Evolutionary conservation across 805 yeast genomes (phyloP).

Genomic region (Saturnispora sekii): DNA sequence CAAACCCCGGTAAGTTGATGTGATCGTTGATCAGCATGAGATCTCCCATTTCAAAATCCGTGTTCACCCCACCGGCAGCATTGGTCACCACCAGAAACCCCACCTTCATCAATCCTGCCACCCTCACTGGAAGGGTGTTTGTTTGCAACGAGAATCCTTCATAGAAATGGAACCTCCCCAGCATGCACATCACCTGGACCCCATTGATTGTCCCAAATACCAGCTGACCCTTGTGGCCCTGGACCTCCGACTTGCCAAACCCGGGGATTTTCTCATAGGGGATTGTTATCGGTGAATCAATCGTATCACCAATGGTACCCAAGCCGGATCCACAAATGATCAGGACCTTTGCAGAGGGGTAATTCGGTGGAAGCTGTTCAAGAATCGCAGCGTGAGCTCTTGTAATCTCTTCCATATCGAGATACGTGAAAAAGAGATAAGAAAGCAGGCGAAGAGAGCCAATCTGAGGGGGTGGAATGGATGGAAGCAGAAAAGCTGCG

Average conservation of each 20-base stretch:
- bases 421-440: no score
- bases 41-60: conserved; percentile 67
- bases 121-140: conserved; percentile 79
- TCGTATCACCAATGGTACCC: conserved; percentile 58
- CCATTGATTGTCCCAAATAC: conserved; percentile 65
- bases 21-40: conserved; percentile 88
- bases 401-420: conserved; percentile 1
- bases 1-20: conserved; percentile 81
- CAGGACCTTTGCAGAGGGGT: conserved; percentile 46
- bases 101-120: conserved; percentile 55
- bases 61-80: conserved; percentile 88
- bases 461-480: no score
- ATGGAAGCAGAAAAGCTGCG: no score
- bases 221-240: conserved; percentile 81
- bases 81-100: conserved; percentile 71
- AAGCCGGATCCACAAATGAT: conserved; percentile 94
- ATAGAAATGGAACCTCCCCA: conserved; percentile 85
- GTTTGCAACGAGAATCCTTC: conserved; percentile 83
- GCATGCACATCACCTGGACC: conserved; percentile 85
- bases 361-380: conserved; percentile 7
- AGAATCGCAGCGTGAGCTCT: background rate
- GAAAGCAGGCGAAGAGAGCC: no score
- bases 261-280: conserved; percentile 69
- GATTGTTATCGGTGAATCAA: conserved; percentile 35
- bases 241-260: conserved; percentile 71